Base-by-base conservation (phyloP, 768 basidiomycete species). In the Tulasnella sp. region DNA sequence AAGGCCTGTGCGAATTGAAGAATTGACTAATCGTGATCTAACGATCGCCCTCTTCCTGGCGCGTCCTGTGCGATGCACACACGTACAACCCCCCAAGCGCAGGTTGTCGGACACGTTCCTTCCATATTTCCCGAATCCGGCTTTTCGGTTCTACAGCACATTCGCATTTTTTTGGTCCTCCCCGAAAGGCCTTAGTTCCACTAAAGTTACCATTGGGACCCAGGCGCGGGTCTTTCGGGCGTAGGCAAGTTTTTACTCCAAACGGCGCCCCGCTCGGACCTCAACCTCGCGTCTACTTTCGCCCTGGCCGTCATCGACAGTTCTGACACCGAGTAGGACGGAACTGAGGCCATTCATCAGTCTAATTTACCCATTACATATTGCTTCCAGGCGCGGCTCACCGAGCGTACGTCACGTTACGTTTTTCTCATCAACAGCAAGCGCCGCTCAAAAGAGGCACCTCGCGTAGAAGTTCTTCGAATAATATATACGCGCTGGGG, bases 21-120 rank as follows among this genome's bases (percentile, higher is more conserved):
- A 69, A 69, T 69, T 69, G 64, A 69, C 64, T 69, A 69, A 69
- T 69, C 64, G 64, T 69, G 64, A 69, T 69, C 64, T 69, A 28
- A 69, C 64, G 64, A 69, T 69, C 64, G 64, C 34, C 64, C 34
- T 69, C 64, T 37, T 60, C 64, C 34, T 28, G 64, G 60, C 6
- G 31, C 31, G 64, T 69, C 34, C 64, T 69, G 64, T 28, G 64
- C 34, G 64, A 18, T 34, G 34, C 34, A 37, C 64, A 54, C 54
- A 54, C n/a, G 24, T n/a, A 54, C 1, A 54, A 46, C 11, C 46
- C 46, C 64, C 64, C 12, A 28, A 28, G 31, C 28, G 64, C 64
- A 69, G 64, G 28, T 69, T 69, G 64, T 69, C 64, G 64, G 64
- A 37, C 64, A 69, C 64, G 64, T 69, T 69, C 64, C 31, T 69